A percentile compares a stretch with the other conserved stretches of the same genome.
Conservation (phyloP, 306 rosid genomes). For the Quercus variabilis region DNA sequence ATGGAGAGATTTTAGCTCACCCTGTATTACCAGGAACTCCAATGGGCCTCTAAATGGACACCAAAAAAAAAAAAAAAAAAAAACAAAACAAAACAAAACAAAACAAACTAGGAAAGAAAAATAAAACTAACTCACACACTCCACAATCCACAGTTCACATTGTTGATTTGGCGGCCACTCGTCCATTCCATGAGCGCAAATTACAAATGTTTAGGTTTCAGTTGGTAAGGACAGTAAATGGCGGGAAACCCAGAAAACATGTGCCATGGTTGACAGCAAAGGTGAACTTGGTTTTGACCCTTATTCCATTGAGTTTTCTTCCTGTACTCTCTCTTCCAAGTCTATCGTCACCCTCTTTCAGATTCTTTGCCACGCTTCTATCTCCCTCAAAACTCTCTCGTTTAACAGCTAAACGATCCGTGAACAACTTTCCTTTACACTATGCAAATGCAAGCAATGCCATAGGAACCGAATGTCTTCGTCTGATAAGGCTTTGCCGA, state of each 20-base stretch:
- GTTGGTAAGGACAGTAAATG: background rate
- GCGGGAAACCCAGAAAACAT: background rate
- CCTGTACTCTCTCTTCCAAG: background rate
- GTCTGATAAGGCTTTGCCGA: slow-evolving; percentile 23
- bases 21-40: too few relatives aligned
- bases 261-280: background rate
- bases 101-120: too few relatives aligned
- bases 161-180: too few relatives aligned
- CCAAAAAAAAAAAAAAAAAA: too few relatives aligned
- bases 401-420: background rate
- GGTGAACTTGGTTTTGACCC: background rate
- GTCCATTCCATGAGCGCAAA: too few relatives aligned
- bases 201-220: background rate
- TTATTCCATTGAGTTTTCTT: background rate
- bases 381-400: background rate
- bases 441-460: background rate
- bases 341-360: slow-evolving; percentile 8
- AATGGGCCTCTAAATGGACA: too few relatives aligned
- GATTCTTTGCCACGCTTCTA: background rate
- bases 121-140: too few relatives aligned
- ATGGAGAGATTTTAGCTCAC: too few relatives aligned
- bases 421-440: background rate
- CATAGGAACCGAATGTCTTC: slow-evolving; percentile 4
- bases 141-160: too few relatives aligned
- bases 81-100: too few relatives aligned